Evolutionary conservation across 495 filamentous ascomycete species (phyloP), one percentile per base, ranked within the genome.

Genomic region (Zalerion maritima): DNA sequence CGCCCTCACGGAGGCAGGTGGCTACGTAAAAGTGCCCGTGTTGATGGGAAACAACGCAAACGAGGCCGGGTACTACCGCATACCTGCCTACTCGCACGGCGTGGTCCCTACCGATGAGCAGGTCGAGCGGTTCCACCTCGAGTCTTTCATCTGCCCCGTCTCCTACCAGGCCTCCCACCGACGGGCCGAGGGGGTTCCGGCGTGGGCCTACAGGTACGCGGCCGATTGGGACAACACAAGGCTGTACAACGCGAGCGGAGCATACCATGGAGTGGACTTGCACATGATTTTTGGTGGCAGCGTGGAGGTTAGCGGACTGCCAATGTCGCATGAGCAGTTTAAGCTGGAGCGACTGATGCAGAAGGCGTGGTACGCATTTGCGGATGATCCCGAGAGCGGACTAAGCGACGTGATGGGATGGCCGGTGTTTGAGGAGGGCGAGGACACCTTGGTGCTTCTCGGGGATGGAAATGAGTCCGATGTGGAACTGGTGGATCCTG

Each of bases 231-330:
- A 47, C 6, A 67, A 60, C 30, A 39, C 50, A 11, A 41, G 49
- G 6, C 50, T 64, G 9, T 62, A 62, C 32, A 23, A 32, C 9
- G 45, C 38, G 14, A 57, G 62, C 34, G 64, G 63, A 3, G 60
- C 64, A 1, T 70, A 64, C 32, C 68, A 73, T 38, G 60, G 55
- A 5, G 35, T 43, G 9, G 65, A 73, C 18, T 25, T 70, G 25
- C 47, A 58, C 13, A 36, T 69, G 46, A 29, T 71, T 6, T 68
- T 66, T 31, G 65, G 62, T 2, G 62, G 43, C 2, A 41, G 50
- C 14, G 41, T 36, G 28, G 37, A 46, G 7, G 46, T 58, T 21
- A 59, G 52, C 21, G 57, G 53, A 9, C 25, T 49, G 2, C 42
- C 50, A 1, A 46, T 52, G 6, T 45, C 35, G 18, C 24, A 42